Conservation (phyloP, 257 asterid genomes). For the Solanum chmielewskii region DNA sequence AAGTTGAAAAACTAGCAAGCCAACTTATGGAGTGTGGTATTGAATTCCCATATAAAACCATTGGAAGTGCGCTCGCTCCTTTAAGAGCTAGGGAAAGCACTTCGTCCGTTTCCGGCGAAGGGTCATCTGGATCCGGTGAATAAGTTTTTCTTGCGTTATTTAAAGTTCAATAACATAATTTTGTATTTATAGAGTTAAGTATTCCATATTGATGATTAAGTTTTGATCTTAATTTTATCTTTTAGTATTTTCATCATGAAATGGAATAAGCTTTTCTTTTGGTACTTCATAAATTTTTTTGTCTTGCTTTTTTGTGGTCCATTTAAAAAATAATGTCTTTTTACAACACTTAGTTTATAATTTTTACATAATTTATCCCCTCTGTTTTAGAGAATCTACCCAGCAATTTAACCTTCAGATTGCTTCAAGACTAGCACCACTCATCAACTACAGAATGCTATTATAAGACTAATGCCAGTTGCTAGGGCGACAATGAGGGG, state of each 20-base stretch:
- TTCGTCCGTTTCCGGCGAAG: not conserved
- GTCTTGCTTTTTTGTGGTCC: too few relatives aligned
- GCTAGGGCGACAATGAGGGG: too few relatives aligned
- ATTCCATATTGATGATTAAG: not conserved
- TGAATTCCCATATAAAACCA: not conserved
- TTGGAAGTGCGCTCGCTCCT: not conserved
- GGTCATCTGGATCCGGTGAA: not conserved
- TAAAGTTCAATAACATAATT: too few relatives aligned
- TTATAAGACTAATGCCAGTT: too few relatives aligned
- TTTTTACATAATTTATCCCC: too few relatives aligned
- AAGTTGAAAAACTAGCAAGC: not conserved
- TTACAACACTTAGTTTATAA: too few relatives aligned
- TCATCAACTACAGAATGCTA: too few relatives aligned
- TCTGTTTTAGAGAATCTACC: not conserved
- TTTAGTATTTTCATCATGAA: not conserved
- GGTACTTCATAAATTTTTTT: not conserved
- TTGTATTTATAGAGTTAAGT: not conserved
- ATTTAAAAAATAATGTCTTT: too few relatives aligned
- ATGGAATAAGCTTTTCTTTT: not conserved
- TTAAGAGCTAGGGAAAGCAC: not conserved
- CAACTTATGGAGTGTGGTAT: not conserved
- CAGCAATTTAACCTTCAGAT: too few relatives aligned
- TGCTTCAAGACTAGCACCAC: too few relatives aligned
- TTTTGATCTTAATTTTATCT: too few relatives aligned
- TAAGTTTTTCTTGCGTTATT: not conserved